These are phyloP conservation scores for Gastrolobium bilobum DNA, from an alignment of 306 rosid genomes.

Conservation along the genomic window DNA sequence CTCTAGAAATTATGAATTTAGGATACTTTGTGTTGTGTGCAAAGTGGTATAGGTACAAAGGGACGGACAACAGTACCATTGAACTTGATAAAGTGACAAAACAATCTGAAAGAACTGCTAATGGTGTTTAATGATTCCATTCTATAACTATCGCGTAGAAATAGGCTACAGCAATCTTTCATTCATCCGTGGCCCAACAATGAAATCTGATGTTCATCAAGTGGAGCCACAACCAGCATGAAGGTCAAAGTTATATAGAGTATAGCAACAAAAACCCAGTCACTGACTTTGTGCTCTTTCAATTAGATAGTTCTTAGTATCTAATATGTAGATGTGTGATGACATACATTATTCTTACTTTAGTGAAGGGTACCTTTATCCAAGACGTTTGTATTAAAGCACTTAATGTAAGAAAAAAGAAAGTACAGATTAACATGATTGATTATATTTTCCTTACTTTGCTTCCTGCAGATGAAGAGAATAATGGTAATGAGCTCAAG, in stretches of 20 bases:
- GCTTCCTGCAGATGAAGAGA: slow-evolving; percentile 13
- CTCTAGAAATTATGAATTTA: slow-evolving; percentile 56
- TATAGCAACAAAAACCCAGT: slow-evolving; percentile 21
- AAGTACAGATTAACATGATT: background rate
- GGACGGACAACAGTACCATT: slow-evolving; percentile 39
- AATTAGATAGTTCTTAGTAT: slow-evolving; percentile 3
- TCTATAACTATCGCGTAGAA: background rate
- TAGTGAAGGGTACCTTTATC: slow-evolving; percentile 14
- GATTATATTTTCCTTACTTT: background rate
- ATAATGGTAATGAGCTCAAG: background rate
- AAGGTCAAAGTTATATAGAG: slow-evolving; percentile 27
- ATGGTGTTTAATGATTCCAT: slow-evolving; percentile 34
- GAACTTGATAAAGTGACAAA: slow-evolving; percentile 48
- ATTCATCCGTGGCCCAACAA: slow-evolving; percentile 7
- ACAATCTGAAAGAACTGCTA: slow-evolving; percentile 49
- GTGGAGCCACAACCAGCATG: slow-evolving; percentile 23
- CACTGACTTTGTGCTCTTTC: background rate
- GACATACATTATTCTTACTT: background rate
- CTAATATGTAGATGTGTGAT: background rate
- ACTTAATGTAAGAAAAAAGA: slow-evolving; percentile 19
- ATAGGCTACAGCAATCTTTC: slow-evolving; percentile 13
- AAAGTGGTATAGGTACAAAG: slow-evolving; percentile 79
- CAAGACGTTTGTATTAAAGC: slow-evolving; percentile 23
- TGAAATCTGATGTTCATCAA: slow-evolving; percentile 24
- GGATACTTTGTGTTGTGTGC: slow-evolving; percentile 72